Evolutionary conservation across 176 grass and related monocot species (phyloP).

Genomic region (Miscanthus lutarioriparius): DNA sequence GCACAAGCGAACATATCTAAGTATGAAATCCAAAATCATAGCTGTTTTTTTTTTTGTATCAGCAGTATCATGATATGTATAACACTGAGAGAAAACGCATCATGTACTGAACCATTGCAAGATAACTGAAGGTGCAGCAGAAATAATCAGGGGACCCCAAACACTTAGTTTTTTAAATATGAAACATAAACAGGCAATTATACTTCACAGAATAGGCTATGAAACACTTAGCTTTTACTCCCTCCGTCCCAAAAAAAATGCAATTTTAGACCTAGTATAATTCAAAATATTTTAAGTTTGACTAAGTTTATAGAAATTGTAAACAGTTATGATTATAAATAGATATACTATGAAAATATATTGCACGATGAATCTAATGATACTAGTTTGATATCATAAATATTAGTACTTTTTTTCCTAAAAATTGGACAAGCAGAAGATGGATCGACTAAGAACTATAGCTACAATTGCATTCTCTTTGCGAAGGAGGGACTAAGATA

Average conservation of each 20-base stretch:
- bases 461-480: neutral
- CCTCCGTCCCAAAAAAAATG: neutral
- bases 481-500: neutral
- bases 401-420: neutral
- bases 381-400: neutral
- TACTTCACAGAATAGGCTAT: neutral
- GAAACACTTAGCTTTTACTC: neutral
- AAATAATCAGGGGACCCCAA: neutral
- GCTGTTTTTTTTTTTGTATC: neutral
- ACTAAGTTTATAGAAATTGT: neutral
- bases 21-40: neutral
- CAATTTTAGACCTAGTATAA: neutral
- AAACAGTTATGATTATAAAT: neutral
- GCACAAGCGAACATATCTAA: neutral
- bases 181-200: neutral
- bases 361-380: neutral
- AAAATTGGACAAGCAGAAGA: neutral
- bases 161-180: neutral
- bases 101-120: conserved; percentile 44
- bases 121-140: conserved; percentile 26
- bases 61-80: neutral
- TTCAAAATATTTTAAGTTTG: neutral
- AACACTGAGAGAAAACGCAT: neutral
- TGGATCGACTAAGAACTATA: neutral
- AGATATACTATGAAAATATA: neutral